phyloP scores from a whole-genome alignment of 768 basidiomycete genomes.

The Megacollybia marginata region DNA sequence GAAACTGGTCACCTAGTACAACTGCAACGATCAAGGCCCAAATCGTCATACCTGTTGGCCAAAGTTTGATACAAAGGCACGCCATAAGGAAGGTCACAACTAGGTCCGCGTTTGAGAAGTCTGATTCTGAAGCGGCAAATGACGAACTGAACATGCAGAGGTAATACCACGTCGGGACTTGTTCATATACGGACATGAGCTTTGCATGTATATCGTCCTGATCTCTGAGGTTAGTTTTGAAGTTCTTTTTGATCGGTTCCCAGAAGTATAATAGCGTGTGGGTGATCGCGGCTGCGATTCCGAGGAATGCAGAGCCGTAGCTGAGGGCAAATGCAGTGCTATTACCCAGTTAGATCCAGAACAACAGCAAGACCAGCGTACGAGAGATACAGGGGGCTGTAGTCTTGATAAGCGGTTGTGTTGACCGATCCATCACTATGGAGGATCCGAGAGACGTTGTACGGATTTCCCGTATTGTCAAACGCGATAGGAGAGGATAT shows the following conservation, averaged over 20 bases:
- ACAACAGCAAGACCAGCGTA: constrained; percentile 11
- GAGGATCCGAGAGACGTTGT: constrained; percentile 37
- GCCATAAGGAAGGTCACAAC: constrained; percentile 26
- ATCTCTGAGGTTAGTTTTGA: constrained; percentile 52
- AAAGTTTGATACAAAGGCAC: constrained; percentile 26
- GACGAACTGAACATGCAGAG: constrained; percentile 25
- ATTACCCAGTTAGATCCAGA: background rate
- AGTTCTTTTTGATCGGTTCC: background rate
- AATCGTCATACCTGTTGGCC: constrained; percentile 33
- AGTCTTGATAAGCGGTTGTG: constrained; percentile 34
- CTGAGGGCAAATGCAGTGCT: constrained; percentile 62
- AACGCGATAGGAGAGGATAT: constrained; percentile 45
- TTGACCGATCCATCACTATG: constrained; percentile 31
- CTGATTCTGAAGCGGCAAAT: background rate
- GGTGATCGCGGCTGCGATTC: constrained; percentile 65
- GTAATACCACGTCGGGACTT: constrained; percentile 51
- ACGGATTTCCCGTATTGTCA: constrained; percentile 50
- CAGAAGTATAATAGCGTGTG: constrained; percentile 39
- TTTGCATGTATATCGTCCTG: constrained; percentile 83
- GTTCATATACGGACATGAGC: constrained; percentile 51
- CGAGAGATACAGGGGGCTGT: constrained; percentile 42
- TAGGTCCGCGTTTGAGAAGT: background rate
- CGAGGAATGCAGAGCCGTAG: constrained; percentile 76
- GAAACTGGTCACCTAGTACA: constrained; percentile 7
- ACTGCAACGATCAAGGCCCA: constrained; percentile 25